These are phyloP conservation scores for Psidium friedrichsthalianum DNA, from an alignment of 345 rosid species.

Conservation along the genomic window DNA sequence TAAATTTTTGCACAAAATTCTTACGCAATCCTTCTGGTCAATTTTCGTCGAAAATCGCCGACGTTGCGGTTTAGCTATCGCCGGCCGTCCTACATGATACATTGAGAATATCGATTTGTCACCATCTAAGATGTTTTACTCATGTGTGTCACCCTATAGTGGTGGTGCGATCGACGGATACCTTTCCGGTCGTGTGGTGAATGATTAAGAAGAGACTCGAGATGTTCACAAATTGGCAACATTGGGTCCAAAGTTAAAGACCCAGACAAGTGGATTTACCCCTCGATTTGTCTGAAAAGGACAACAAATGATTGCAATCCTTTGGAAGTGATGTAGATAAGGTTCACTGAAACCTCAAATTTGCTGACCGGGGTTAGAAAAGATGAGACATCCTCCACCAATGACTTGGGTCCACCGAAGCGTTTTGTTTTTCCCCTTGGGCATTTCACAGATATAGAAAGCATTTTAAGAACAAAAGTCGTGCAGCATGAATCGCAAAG, in stretches of 20 bases:
- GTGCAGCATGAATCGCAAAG: neutral
- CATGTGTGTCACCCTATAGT: neutral
- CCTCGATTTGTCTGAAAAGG: neutral
- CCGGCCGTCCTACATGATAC: accelerated
- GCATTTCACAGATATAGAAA: neutral
- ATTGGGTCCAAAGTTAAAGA: neutral
- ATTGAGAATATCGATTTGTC: neutral
- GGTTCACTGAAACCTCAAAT: neutral
- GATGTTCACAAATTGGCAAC: neutral
- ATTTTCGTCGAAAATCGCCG: neutral
- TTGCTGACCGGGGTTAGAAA: neutral
- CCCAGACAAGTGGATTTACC: neutral
- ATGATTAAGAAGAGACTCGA: neutral
- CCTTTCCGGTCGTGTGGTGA: neutral
- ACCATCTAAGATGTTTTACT: neutral
- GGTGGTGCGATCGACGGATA: neutral
- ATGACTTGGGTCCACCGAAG: neutral
- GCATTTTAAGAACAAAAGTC: neutral
- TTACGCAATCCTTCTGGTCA: accelerated
- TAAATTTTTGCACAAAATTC: neutral
- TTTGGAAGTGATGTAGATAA: neutral
- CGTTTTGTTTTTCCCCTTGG: neutral
- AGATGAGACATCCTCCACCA: neutral
- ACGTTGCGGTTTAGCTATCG: neutral
- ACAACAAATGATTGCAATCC: neutral